Conservation (phyloP, 2,329 filamentous ascomycete genomes). For the Dothideomycetes sp. region DNA sequence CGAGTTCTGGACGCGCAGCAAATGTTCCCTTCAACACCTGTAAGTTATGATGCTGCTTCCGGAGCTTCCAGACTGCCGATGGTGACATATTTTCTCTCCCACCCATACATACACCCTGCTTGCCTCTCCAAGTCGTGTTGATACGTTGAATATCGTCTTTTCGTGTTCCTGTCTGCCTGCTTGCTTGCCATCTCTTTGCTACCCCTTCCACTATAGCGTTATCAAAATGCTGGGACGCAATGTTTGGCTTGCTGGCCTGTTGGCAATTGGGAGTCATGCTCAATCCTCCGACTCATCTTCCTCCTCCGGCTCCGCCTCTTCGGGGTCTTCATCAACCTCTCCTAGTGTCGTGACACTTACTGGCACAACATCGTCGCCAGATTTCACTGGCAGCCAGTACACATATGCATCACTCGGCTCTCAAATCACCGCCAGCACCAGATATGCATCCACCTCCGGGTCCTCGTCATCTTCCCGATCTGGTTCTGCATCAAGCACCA, state of each 20-base stretch:
- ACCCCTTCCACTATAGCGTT: not conserved
- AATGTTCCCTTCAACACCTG: too few species aligned
- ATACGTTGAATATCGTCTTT: too few species aligned
- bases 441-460: not conserved
- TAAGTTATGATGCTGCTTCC: not conserved
- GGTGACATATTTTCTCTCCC: not conserved
- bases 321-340: constrained; percentile 9
- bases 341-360: constrained; percentile 3
- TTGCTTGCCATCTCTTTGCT: not conserved
- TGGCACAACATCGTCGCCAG: too few species aligned
- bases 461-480: not conserved
- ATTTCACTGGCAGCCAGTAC: too few species aligned
- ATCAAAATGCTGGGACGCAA: constrained; percentile 17
- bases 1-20: not conserved
- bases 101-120: too few species aligned
- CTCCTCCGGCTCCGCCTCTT: constrained; percentile 15
- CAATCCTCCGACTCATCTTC: constrained; percentile 14
- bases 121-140: too few species aligned
- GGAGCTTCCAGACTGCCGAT: not conserved
- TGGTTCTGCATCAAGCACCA: not conserved
- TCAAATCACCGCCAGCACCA: constrained; percentile 7
- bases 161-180: too few species aligned
- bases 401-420: constrained; percentile 4
- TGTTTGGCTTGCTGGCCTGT: constrained; percentile 22
- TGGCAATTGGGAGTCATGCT: constrained; percentile 18